phyloP scores from a whole-genome alignment of 805 yeast genomes.

The Pichia gijzeniarum region DNA sequence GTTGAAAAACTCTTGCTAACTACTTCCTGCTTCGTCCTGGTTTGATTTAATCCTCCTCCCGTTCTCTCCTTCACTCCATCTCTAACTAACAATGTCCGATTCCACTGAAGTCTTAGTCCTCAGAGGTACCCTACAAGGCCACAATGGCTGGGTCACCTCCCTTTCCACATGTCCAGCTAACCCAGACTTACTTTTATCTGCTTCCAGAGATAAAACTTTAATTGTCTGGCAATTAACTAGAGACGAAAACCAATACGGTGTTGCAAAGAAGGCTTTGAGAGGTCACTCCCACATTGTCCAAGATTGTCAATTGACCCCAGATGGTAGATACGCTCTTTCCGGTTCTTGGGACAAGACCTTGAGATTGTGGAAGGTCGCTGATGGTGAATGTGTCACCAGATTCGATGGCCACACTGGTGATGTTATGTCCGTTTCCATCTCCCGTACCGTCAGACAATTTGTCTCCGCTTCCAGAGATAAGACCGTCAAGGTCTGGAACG shows the following conservation, averaged over 20 bases:
- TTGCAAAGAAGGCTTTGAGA: slow-evolving; percentile 91
- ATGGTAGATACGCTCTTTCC: slow-evolving; percentile 95
- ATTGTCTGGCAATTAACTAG: slow-evolving; percentile 96
- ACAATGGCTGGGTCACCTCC: slow-evolving; percentile 97
- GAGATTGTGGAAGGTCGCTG: slow-evolving; percentile 95
- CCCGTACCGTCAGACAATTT: slow-evolving; percentile 94
- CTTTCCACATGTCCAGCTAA: slow-evolving; percentile 96
- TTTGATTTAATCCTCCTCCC: not conserved
- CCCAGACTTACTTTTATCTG: slow-evolving; percentile 97
- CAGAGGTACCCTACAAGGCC: slow-evolving; percentile 98
- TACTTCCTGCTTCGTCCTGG: no score
- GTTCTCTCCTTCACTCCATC: not conserved
- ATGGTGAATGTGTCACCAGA: slow-evolving; percentile 91
- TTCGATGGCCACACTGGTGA: slow-evolving; percentile 98
- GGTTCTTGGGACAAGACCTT: slow-evolving; percentile 99
- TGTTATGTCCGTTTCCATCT: slow-evolving; percentile 94
- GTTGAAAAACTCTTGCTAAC: no score
- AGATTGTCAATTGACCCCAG: slow-evolving; percentile 96
- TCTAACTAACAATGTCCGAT: slow-evolving; percentile 48
- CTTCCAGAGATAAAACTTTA: slow-evolving; percentile 97
- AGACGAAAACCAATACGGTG: slow-evolving; percentile 96
- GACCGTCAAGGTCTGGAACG: slow-evolving; percentile 99
- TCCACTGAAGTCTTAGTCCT: slow-evolving; percentile 84
- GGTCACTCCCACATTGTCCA: slow-evolving; percentile 99
- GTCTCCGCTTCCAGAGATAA: slow-evolving; percentile 99